Conservation (phyloP, 176 grass and related monocot species). For the Phyllostachys edulis region DNA sequence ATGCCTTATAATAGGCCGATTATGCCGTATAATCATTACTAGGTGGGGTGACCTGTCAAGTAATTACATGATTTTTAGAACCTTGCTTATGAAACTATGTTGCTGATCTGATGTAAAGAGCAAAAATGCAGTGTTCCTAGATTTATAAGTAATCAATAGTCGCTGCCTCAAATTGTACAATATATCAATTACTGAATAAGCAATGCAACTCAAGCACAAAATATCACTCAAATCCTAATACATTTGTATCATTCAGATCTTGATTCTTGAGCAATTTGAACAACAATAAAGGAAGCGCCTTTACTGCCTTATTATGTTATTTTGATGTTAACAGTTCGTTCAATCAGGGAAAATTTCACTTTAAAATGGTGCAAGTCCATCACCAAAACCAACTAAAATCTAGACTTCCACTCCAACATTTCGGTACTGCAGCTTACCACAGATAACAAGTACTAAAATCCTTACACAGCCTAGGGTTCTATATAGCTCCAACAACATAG, state of each 20-base stretch:
- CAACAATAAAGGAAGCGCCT: neutral
- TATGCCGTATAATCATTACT: too few relatives aligned
- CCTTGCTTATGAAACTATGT: too few relatives aligned
- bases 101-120: neutral
- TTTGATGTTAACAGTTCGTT: neutral
- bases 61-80: too few relatives aligned
- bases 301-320: slow-evolving; percentile 2
- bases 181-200: slow-evolving; percentile 11
- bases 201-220: neutral
- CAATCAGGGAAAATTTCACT: neutral
- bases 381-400: slow-evolving; percentile 3
- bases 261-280: neutral
- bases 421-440: neutral
- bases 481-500: neutral
- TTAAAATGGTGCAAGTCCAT: neutral
- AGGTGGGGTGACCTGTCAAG: too few relatives aligned
- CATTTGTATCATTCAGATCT: neutral
- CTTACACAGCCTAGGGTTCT: neutral
- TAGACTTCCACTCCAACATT: neutral
- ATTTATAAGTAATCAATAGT: neutral
- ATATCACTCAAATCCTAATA: neutral
- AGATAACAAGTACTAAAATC: slow-evolving; percentile 13
- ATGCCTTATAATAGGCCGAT: too few relatives aligned
- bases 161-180: neutral
- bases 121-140: neutral